phyloP scores from a whole-genome alignment of 495 filamentous ascomycete species.

The Hypoxylon subgilvum region DNA sequence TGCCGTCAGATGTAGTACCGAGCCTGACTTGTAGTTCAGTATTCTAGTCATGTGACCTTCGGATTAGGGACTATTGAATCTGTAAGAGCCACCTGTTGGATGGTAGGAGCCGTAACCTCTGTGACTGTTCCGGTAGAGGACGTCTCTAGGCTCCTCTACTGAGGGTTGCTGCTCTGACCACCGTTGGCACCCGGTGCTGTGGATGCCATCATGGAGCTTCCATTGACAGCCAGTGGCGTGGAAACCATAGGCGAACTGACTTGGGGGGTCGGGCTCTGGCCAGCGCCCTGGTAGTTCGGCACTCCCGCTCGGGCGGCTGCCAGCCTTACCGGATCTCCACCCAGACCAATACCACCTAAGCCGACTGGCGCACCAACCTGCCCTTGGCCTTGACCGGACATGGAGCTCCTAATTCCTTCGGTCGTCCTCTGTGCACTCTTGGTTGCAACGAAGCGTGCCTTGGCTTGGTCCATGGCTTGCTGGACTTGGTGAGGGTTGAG shows the following conservation, averaged over 20 bases:
- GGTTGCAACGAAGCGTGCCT: conserved; percentile 51
- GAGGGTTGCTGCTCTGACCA: conserved; percentile 4
- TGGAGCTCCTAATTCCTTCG: conserved; percentile 35
- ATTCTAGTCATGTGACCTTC: no score
- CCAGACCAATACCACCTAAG: conserved; percentile 40
- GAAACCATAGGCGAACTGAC: conserved; percentile 18
- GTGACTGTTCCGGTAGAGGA: no score
- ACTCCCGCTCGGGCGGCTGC: conserved; percentile 30
- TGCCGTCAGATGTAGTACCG: no score
- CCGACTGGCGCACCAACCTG: conserved; percentile 41
- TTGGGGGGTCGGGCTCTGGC: conserved; percentile 31
- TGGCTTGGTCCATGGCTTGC: conserved; percentile 51
- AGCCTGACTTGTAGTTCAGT: no score
- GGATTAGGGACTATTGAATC: no score
- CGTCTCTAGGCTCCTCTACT: conserved; percentile 35
- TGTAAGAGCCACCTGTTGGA: no score
- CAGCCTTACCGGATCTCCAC: conserved; percentile 35
- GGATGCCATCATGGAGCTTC: conserved; percentile 17
- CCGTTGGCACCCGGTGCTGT: conserved; percentile 26
- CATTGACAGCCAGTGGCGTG: conserved; percentile 24
- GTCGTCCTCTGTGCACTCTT: conserved; percentile 41
- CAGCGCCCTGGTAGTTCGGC: conserved; percentile 26
- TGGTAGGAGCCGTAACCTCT: no score
- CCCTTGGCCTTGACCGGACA: conserved; percentile 34
- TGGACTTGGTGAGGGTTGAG: conserved; percentile 38